These are phyloP conservation scores for Laetiporus sulphureus DNA, from an alignment of 1,284 basidiomycete species.

Conservation along the genomic window DNA sequence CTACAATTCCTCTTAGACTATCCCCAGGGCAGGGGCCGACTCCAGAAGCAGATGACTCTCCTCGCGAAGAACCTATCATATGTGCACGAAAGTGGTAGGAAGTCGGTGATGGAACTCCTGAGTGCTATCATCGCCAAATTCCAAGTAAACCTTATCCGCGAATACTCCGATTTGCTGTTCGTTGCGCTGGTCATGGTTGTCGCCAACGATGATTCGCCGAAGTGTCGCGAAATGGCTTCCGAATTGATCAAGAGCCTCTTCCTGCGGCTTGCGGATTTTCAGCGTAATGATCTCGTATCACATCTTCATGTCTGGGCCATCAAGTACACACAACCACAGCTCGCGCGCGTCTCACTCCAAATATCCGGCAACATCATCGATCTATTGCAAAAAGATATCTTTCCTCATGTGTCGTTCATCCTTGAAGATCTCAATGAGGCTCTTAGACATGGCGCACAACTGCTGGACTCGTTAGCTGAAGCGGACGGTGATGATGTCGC, in stretches of 20 bases:
- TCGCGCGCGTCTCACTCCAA: constrained; percentile 73
- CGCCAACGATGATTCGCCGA: constrained; percentile 89
- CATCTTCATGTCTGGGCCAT: constrained; percentile 82
- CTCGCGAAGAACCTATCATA: constrained; percentile 94
- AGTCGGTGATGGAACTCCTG: constrained; percentile 90
- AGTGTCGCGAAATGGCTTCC: constrained; percentile 85
- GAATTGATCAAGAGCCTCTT: constrained; percentile 78
- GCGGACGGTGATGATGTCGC: constrained; percentile 33
- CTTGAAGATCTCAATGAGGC: constrained; percentile 54
- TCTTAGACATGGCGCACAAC: constrained; percentile 41
- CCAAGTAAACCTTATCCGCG: constrained; percentile 65
- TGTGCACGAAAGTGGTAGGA: constrained; percentile 83
- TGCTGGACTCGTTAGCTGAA: constrained; percentile 27
- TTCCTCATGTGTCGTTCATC: constrained; percentile 44
- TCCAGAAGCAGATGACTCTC: constrained; percentile 87
- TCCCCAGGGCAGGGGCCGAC: constrained; percentile 90
- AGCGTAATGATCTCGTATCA: constrained; percentile 52
- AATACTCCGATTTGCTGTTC: constrained; percentile 89
- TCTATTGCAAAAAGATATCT: constrained; percentile 43
- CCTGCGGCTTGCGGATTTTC: constrained; percentile 56
- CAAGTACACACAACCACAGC: constrained; percentile 52
- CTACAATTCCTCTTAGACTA: constrained; percentile 97
- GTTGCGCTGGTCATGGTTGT: constrained; percentile 89
- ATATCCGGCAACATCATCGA: constrained; percentile 79
- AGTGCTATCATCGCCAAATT: constrained; percentile 85